These are phyloP conservation scores for Pelargonium myrrhifolium DNA, from an alignment of 441 rosid genomes.

Conservation along the genomic window DNA sequence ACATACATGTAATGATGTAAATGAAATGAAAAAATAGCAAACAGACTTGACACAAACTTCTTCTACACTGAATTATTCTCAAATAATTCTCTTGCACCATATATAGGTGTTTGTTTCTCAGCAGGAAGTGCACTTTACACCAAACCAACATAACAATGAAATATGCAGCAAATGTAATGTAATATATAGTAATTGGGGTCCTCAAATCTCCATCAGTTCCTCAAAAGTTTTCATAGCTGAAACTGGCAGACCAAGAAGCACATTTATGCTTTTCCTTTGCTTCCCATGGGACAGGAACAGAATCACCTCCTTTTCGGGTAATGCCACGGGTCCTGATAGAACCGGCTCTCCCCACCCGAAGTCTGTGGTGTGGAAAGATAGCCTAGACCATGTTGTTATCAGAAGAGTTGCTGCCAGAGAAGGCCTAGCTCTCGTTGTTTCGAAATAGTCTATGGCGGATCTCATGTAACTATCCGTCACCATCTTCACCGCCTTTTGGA, in stretches of 20 bases:
- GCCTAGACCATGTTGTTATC: slow-evolving; percentile 65
- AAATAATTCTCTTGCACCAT: neutral
- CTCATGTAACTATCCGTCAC: slow-evolving; percentile 61
- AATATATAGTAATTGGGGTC: neutral
- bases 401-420: slow-evolving; percentile 61
- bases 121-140: neutral
- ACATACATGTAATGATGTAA: neutral
- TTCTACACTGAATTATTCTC: neutral
- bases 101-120: no score
- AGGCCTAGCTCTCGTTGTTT: slow-evolving; percentile 67
- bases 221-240: slow-evolving; percentile 68
- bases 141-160: neutral
- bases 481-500: slow-evolving; percentile 55
- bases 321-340: slow-evolving; percentile 64
- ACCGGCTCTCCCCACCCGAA: slow-evolving; percentile 91
- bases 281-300: slow-evolving; percentile 60
- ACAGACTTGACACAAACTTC: neutral
- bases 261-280: slow-evolving; percentile 53
- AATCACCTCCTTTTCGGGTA: slow-evolving; percentile 77
- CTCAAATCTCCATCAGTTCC: slow-evolving; percentile 40
- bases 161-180: neutral
- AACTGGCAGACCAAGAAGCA: slow-evolving; percentile 65
- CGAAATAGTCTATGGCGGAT: slow-evolving; percentile 85
- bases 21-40: neutral
- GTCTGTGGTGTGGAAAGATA: slow-evolving; percentile 58